Base-by-base conservation (phyloP, 306 rosid species). In the Dryas drummondii region DNA sequence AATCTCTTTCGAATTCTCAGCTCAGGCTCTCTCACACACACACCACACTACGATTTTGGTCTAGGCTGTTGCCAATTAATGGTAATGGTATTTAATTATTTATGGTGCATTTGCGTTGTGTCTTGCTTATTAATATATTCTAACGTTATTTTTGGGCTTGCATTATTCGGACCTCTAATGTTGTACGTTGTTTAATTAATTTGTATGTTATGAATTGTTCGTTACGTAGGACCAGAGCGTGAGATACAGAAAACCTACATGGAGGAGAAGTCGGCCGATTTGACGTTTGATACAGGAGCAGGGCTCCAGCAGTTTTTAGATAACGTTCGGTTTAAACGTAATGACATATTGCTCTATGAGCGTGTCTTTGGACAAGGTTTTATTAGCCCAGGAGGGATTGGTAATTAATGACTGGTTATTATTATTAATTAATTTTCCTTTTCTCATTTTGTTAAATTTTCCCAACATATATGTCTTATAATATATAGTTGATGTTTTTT, bases 191-290 rank as follows among this genome's bases (percentile, higher is more conserved):
- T 32, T 32, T 32, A 32, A 32, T 32, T 32, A 32, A 32, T 32
- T 32, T 32, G 37, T 2, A 32, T 32, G 37, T 32, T 2, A 32
- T 32, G 37, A 32, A 32, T 52, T 13, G 17, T 78, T 63, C 32
- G 55, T 40, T 32, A 37, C 41, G 2, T 56, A 84, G 88, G 75
- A 16, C 55, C 74, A 56, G 99, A 94, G 76, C 97, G 97, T 45
- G 66, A 74, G 16, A 52, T 87, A 53, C 99, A 92, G 84, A 94
- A 90, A 86, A 85, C 65, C 0, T 94, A 86, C 76, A 92, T 97
- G 97, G 81, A 66, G 9, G 90, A 88, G 77, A 91, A 94, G 72
- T 82, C 97, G 0, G 87, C 55, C 0, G 84, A 87, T 81, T 70
- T 94, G 49, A 92, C 97, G 0, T 82, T 94, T 0, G 99, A 94